Base-by-base conservation (phyloP, 257 asterid species). In the Cinchona pubescens region DNA sequence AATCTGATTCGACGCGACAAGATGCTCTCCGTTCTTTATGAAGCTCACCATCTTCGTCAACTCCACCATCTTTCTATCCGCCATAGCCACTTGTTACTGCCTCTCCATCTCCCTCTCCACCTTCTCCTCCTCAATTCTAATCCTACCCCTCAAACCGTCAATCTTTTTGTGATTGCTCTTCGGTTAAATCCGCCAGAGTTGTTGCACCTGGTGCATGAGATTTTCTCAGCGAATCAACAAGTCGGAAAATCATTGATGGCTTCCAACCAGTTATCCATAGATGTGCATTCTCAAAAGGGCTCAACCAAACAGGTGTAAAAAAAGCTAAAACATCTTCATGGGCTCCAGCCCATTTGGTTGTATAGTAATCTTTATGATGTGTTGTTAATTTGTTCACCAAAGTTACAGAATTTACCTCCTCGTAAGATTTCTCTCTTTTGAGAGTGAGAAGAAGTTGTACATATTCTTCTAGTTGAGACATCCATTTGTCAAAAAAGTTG, bases 61-160 rank as follows among this genome's bases (percentile, higher is more conserved):
- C 79, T 88, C 93, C 81, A 92, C 90, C 80, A 88, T 82, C 16
- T 74, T 83, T 62, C 88, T 59, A 59, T 85, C 91, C 3, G 90
- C 96, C 83, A 87, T 45, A 11, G 82, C 84, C 77, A 92, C 89
- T 53, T 92, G 96, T 25, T 85, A n/a, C n/a, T n/a, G 89, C 83
- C 96, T 78, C 80, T 89, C 97, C 91, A 92, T 88, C 73, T 87
- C 88, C 59, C 88, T 80, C 73, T 92, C 96, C 75, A 90, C 97
- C 77, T 73, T 85, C 73, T 76, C 91, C 73, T 92, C 97, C 32
- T 88, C 97, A 66, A 32, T 32, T 71, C 67, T 86, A 19, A 88
- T 87, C 84, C 61, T 86, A 29, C 4, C 10, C 55, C 79, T 80
- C 88, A 92, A 23, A 1, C 49, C 55, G 58, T 83, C 90, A 1